Evolutionary conservation across 345 rosid genomes (phyloP).

Genomic region (Populus simonii): DNA sequence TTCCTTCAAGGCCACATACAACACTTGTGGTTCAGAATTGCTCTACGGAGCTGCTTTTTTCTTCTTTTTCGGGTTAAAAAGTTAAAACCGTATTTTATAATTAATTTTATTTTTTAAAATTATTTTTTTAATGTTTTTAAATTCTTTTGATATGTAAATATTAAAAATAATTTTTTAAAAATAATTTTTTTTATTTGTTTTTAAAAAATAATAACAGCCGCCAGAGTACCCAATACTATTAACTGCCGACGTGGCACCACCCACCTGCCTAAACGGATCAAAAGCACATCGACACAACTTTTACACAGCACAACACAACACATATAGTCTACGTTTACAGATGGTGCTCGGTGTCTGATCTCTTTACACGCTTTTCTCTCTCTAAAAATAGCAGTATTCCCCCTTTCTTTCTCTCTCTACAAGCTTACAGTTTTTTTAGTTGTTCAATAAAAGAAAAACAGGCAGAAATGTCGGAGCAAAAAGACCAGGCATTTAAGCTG

Average conservation of each 20-base stretch:
- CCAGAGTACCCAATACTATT: too few species aligned
- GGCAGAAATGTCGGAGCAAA: conserved; percentile 61
- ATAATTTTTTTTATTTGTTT: too few species aligned
- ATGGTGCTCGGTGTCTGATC: conserved; percentile 12
- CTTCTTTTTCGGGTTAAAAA: too few species aligned
- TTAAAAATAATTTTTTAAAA: too few species aligned
- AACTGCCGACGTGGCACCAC: conserved; percentile 52
- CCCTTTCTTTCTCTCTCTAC: not conserved
- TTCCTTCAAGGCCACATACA: conserved; percentile 55
- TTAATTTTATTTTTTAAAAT: too few species aligned
- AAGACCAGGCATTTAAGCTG: conserved; percentile 84
- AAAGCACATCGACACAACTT: conserved; percentile 30
- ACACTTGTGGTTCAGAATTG: conserved; percentile 69
- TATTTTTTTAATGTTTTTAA: too few species aligned
- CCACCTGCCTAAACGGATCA: conserved; percentile 42
- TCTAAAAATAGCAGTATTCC: not conserved
- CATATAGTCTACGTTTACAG: too few species aligned
- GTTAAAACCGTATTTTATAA: too few species aligned
- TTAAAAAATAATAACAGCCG: too few species aligned
- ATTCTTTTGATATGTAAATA: too few species aligned
- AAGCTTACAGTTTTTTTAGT: not conserved
- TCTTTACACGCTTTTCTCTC: not conserved
- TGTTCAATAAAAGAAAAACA: not conserved
- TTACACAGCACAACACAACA: too few species aligned
- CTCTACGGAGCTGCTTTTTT: not conserved